phyloP scores from a whole-genome alignment of 768 basidiomycete genomes.

The Podaxis sp. region DNA sequence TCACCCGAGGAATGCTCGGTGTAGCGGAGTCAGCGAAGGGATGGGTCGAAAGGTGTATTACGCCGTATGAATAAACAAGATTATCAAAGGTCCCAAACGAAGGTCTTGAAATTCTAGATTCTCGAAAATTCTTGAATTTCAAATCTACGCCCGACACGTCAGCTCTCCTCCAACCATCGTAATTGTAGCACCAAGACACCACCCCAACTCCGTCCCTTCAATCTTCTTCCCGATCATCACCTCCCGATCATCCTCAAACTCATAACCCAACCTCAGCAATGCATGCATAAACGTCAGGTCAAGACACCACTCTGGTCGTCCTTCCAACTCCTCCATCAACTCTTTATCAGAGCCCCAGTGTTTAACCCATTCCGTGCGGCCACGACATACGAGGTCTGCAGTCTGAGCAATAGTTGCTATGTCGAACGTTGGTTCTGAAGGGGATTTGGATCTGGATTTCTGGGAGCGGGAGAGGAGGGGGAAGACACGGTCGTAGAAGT shows the following conservation, averaged over 20 bases:
- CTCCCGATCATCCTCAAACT: constrained; percentile 68
- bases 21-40: no score
- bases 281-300: constrained; percentile 96
- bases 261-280: constrained; percentile 86
- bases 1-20: no score
- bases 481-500: constrained; percentile 93
- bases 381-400: constrained; percentile 74
- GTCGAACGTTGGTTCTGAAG: constrained; percentile 30
- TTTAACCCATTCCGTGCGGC: constrained; percentile 58
- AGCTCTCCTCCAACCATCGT: constrained; percentile 66
- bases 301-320: constrained; percentile 91
- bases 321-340: constrained; percentile 64
- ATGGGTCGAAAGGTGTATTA: background rate
- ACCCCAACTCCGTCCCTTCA: constrained; percentile 87
- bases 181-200: constrained; percentile 87
- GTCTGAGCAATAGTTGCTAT: constrained; percentile 62
- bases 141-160: constrained; percentile 43
- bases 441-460: constrained; percentile 17
- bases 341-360: constrained; percentile 37
- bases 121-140: background rate
- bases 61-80: background rate
- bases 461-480: constrained; percentile 57
- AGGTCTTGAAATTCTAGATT: constrained; percentile 10
- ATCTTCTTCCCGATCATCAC: constrained; percentile 86
- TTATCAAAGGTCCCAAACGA: background rate